phyloP scores from a whole-genome alignment of 371 early-diverging fungal species.

The Mucor plumbeus region DNA sequence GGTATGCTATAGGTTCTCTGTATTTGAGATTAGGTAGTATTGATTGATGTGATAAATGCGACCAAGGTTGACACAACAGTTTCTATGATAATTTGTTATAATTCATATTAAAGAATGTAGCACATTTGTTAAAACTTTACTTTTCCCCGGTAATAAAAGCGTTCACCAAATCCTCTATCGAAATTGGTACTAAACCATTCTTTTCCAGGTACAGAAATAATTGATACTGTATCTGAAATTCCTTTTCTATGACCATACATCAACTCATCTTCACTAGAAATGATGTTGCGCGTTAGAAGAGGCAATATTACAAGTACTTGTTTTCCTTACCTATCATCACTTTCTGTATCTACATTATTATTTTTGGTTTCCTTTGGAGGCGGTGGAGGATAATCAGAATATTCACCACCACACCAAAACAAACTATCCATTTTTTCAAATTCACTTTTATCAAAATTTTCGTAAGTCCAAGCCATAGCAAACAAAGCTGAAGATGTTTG shows the following conservation, averaged over 20 bases:
- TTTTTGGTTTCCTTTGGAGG: neutral
- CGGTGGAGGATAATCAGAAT: slow-evolving; percentile 28
- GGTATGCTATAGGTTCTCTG: neutral
- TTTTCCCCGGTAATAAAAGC: slow-evolving; percentile 51
- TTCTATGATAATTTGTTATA: slow-evolving; percentile 25
- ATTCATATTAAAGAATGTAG: too few species aligned
- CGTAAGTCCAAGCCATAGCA: slow-evolving; percentile 68
- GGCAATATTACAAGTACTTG: neutral
- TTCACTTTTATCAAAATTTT: slow-evolving; percentile 46
- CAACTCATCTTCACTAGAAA: slow-evolving; percentile 29
- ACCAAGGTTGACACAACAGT: slow-evolving; percentile 53
- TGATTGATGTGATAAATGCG: slow-evolving; percentile 60
- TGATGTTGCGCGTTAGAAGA: neutral
- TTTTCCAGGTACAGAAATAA: slow-evolving; percentile 36
- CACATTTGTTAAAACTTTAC: slow-evolving; percentile 30
- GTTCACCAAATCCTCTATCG: slow-evolving; percentile 59
- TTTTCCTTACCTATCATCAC: slow-evolving; percentile 16
- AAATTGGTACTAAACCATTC: slow-evolving; percentile 59
- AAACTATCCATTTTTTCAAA: slow-evolving; percentile 56
- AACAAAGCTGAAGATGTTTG: slow-evolving; percentile 61
- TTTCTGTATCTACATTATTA: neutral
- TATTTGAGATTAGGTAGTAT: slow-evolving; percentile 51
- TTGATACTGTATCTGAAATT: slow-evolving; percentile 14
- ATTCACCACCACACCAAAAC: slow-evolving; percentile 57
- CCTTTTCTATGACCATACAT: slow-evolving; percentile 23